phyloP scores from a whole-genome alignment of 768 basidiomycete species.

The Lentinus brumalis region DNA sequence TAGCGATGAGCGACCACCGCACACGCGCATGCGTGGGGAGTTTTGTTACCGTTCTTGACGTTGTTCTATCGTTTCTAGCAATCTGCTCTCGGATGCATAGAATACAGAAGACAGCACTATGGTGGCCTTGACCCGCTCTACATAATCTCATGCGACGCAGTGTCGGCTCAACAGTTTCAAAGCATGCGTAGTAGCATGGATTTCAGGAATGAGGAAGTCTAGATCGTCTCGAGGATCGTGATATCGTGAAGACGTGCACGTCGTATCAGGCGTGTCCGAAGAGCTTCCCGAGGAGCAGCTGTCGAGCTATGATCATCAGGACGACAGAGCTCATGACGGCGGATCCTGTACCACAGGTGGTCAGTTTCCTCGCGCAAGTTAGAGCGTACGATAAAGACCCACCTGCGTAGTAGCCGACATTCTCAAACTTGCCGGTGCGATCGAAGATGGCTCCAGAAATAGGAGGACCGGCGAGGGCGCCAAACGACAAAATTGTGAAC shows the following conservation, averaged over 20 bases:
- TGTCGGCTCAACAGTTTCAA: too few relatives aligned
- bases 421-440: constrained; percentile 52
- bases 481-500: constrained; percentile 59
- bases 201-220: too few relatives aligned
- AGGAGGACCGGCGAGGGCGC: constrained; percentile 69
- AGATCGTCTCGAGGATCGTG: too few relatives aligned
- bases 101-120: too few relatives aligned
- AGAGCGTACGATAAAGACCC: neutral
- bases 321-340: constrained; percentile 44
- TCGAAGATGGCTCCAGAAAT: constrained; percentile 70
- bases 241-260: neutral
- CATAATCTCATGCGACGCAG: too few relatives aligned
- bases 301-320: constrained; percentile 42
- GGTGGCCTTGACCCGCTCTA: too few relatives aligned
- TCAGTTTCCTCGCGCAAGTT: neutral
- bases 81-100: too few relatives aligned
- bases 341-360: constrained; percentile 30
- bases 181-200: too few relatives aligned
- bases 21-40: too few relatives aligned
- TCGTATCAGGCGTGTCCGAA: constrained; percentile 42
- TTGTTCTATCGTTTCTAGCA: too few relatives aligned
- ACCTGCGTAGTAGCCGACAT: constrained; percentile 59
- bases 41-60: too few relatives aligned
- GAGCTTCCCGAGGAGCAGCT: constrained; percentile 41
- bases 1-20: too few relatives aligned